Evolutionary conservation across 805 yeast genomes (phyloP), one percentile per base, ranked within the genome.

Genomic region (Priceomyces carsonii): DNA sequence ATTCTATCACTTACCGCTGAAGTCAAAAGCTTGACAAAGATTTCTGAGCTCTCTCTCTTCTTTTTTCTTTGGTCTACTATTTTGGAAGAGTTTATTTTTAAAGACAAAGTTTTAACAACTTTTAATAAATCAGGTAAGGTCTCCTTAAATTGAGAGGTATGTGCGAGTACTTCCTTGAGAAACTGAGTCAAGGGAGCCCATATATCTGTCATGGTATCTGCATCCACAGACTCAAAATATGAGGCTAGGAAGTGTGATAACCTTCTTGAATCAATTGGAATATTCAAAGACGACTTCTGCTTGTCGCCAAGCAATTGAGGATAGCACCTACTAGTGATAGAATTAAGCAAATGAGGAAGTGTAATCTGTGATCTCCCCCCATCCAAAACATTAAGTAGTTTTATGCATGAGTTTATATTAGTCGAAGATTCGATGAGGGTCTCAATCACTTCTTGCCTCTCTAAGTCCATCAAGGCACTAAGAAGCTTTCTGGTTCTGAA

Each of bases 281-380:
- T 67, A 17, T 69, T 66, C 46, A 79, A 49, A 1, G 78, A 64
- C 0, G 86, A 75, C 35, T 61, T 63, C 7, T 56, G 40, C n/a
- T 45, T 43, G 10, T 59, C 68, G 0, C 54, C 56, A 6, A 62
- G 35, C 2, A 51, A 14, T 31, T 49, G 56, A 0, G 71, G 67
- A 19, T 55, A 50, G 35, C 76, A 64, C 39, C 83, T 62, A 7
- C 78, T 63, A 15, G 59, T 52, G 20, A 83, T 66, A 0, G 85
- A 66, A 38, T 75, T 69, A 45, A 86, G 66, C 4, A 89, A 61
- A 46, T 76, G 73, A 0, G 95, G 90, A 9, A 88, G 63, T 0
- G 95, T 84, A 4, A 77, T 49, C 38, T 80, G 85, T 0, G 95
- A 85, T 44, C 85, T 77, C 6, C 95, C 84, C 0, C 93, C 91